phyloP scores from a whole-genome alignment of 176 grass and related monocot genomes.

The Puccinellia tenuiflora region DNA sequence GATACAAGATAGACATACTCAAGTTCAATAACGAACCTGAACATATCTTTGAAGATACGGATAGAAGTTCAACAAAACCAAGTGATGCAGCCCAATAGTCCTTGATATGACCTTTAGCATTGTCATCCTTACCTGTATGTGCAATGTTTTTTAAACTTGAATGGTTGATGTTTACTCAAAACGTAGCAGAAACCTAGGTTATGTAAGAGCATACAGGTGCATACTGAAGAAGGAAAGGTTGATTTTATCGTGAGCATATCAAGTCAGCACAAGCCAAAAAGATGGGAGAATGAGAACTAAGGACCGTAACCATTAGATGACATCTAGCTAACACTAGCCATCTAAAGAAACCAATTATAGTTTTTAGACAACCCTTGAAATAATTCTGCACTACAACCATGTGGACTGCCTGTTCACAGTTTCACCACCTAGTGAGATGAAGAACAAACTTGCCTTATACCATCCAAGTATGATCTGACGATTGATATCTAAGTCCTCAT shows the following conservation, averaged over 20 bases:
- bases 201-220: not conserved
- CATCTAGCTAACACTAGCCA: not conserved
- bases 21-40: slow-evolving; percentile 49
- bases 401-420: not conserved
- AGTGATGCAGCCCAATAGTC: slow-evolving; percentile 76
- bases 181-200: not conserved
- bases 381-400: not conserved
- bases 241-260: not conserved
- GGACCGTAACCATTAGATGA: not conserved
- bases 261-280: not conserved
- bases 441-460: not conserved
- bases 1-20: not conserved
- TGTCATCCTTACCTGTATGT: slow-evolving; percentile 84
- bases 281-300: not conserved
- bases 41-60: slow-evolving; percentile 88
- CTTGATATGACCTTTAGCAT: slow-evolving; percentile 91
- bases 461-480: not conserved
- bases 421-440: not conserved
- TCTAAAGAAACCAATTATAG: not conserved
- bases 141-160: slow-evolving; percentile 12
- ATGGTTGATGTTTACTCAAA: slow-evolving; percentile 1
- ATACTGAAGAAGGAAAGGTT: not conserved
- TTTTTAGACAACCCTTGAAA: not conserved
- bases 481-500: not conserved
- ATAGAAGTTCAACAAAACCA: slow-evolving; percentile 87